Evolutionary conservation across 345 rosid genomes (phyloP).

Genomic region (Salix caprea): DNA sequence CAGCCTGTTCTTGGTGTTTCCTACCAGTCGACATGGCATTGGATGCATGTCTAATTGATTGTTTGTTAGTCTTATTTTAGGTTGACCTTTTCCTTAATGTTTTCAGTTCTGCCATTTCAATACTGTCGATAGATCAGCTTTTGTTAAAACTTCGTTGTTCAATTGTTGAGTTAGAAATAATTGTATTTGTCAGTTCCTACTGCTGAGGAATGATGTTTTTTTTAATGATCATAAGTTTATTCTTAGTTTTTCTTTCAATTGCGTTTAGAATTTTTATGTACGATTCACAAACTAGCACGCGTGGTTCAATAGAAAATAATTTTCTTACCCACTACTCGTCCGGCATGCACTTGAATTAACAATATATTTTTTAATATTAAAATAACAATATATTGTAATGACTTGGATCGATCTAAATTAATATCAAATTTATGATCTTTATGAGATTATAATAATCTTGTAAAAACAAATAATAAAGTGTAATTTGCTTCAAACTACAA

Average conservation of each 20-base stretch:
- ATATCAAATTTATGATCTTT: no score
- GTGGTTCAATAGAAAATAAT: neutral
- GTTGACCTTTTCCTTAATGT: neutral
- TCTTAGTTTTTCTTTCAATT: no score
- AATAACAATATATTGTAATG: no score
- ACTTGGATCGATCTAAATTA: no score
- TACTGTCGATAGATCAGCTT: neutral
- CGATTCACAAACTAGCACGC: neutral
- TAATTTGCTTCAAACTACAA: no score
- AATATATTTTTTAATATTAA: no score
- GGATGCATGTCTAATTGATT: slow-evolving; percentile 58
- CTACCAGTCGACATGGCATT: slow-evolving; percentile 54
- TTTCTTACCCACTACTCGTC: no score
- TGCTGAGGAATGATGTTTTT: neutral
- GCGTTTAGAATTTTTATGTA: neutral
- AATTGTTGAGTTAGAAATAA: neutral
- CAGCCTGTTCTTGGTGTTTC: slow-evolving; percentile 66
- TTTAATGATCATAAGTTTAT: neutral
- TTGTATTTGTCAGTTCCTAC: neutral
- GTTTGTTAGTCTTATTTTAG: neutral
- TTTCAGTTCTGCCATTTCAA: neutral
- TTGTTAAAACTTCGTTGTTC: neutral
- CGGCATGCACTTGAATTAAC: no score
- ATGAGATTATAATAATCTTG: no score
- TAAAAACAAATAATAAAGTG: no score